A percentile compares a stretch with the other conserved stretches of the same genome.
phyloP scores from a whole-genome alignment of 352 stramenopile species.

The Pythium dissimile region DNA sequence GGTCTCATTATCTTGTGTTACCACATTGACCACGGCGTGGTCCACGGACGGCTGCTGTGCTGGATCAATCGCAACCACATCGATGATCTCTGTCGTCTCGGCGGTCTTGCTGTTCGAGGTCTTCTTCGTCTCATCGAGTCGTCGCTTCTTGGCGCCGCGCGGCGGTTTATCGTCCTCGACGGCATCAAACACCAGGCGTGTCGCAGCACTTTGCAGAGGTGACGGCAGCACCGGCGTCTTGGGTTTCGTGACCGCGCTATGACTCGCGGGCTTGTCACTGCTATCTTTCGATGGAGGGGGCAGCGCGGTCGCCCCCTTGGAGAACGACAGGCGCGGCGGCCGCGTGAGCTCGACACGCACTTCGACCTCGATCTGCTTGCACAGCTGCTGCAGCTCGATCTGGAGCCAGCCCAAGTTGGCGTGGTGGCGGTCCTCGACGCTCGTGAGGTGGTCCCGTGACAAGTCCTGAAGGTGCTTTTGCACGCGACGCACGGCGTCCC shows the following conservation, averaged over 20 bases:
- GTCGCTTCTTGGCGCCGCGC: constrained; percentile 15
- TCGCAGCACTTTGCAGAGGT: background rate
- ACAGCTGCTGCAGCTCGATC: constrained; percentile 46
- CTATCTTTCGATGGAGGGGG: constrained; percentile 5
- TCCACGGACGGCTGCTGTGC: background rate
- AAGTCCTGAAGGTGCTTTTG: constrained; percentile 49
- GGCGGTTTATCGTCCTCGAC: constrained; percentile 4
- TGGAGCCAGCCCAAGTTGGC: constrained; percentile 46
- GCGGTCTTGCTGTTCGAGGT: background rate
- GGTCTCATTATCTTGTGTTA: background rate
- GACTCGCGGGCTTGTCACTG: constrained; percentile 14
- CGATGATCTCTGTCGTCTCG: background rate
- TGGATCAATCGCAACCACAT: background rate
- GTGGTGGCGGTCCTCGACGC: constrained; percentile 42
- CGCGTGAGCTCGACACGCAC: constrained; percentile 37
- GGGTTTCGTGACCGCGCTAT: background rate
- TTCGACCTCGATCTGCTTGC: constrained; percentile 44
- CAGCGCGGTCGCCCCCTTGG: constrained; percentile 12
- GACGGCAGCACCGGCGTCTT: constrained; percentile 10
- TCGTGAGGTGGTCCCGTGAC: constrained; percentile 47
- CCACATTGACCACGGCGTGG: constrained; percentile 1
- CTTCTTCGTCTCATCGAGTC: background rate
- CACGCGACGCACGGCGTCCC: constrained; percentile 64
- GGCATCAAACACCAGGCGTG: constrained; percentile 14
- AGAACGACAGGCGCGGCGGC: constrained; percentile 19